These are phyloP conservation scores for Trichodelitschia bisporula DNA, from an alignment of 495 filamentous ascomycete species.

Conservation along the genomic window DNA sequence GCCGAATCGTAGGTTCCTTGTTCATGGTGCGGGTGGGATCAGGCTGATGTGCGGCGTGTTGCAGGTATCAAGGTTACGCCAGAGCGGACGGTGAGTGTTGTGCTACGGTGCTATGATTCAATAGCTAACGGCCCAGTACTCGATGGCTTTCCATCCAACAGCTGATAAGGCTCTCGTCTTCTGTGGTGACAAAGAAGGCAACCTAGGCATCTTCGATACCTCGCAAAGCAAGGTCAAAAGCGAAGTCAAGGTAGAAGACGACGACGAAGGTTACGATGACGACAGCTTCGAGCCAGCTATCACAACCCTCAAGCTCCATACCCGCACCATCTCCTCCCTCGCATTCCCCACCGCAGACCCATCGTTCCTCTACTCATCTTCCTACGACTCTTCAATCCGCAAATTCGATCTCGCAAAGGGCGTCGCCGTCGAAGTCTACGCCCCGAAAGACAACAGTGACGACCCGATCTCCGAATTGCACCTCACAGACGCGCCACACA, in stretches of 20 bases:
- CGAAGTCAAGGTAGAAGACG: conserved; percentile 21
- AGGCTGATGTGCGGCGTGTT: conserved; percentile 4
- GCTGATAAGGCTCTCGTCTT: conserved; percentile 73
- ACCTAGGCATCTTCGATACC: conserved; percentile 79
- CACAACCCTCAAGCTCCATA: conserved; percentile 69
- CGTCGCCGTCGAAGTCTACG: conserved; percentile 53
- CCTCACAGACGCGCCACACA: conserved; percentile 41
- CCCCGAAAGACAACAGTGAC: conserved; percentile 43
- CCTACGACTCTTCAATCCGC: conserved; percentile 88
- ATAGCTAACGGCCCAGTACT: conserved; percentile 22
- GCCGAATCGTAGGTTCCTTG: conserved; percentile 34
- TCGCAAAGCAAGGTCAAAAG: conserved; percentile 41
- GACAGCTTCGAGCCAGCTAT: conserved; percentile 50
- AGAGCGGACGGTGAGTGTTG: conserved; percentile 34
- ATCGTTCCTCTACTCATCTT: conserved; percentile 50
- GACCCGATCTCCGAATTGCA: conserved; percentile 63
- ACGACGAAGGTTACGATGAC: conserved; percentile 34
- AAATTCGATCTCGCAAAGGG: conserved; percentile 64
- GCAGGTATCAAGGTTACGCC: conserved; percentile 80
- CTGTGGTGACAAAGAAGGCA: conserved; percentile 85
- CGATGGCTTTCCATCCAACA: conserved; percentile 73
- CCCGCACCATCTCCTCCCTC: conserved; percentile 68
- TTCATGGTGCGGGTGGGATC: neutral
- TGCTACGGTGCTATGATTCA: neutral
- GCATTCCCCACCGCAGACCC: conserved; percentile 46